Percentiles rank a stretch among this genome's conserved stretches.
Evolutionary conservation across 2,329 filamentous ascomycete species (phyloP).

Genomic region (Penicillium psychrosexuale): DNA sequence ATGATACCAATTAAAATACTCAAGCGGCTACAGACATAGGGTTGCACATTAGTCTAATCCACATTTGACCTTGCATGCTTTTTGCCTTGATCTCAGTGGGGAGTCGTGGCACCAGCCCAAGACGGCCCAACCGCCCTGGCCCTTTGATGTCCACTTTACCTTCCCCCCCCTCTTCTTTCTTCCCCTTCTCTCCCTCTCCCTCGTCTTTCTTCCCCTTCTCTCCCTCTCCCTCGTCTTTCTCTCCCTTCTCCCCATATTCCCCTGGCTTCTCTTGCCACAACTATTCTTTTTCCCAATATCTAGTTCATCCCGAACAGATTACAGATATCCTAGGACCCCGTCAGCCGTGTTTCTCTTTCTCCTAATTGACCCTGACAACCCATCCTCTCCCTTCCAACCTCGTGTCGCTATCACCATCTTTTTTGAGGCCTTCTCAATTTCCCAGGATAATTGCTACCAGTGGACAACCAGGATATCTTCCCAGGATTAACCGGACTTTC

Average conservation of each 20-base stretch:
- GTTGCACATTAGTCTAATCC: conserved; percentile 25
- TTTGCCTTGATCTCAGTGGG: conserved; percentile 30
- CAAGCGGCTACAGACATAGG: conserved; percentile 19
- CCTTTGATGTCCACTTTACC: conserved; percentile 30
- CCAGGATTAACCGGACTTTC: conserved; percentile 9
- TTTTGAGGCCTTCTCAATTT: conserved; percentile 9
- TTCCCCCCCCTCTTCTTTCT: conserved; percentile 27
- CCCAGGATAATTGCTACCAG: conserved; percentile 21
- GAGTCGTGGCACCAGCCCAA: conserved; percentile 46
- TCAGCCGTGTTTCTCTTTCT: conserved; percentile 3
- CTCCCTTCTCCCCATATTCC: conserved; percentile 5
- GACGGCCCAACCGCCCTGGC: conserved; percentile 36
- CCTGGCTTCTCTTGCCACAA: conserved; percentile 2
- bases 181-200: conserved; percentile 5
- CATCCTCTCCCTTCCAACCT: neutral
- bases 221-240: conserved; percentile 1
- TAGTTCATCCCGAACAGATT: conserved; percentile 2
- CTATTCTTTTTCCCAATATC: neutral
- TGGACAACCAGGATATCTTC: conserved; percentile 19
- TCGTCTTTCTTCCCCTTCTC: conserved; percentile 1
- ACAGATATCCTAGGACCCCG: neutral
- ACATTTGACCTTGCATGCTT: conserved; percentile 32
- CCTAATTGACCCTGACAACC: conserved; percentile 5
- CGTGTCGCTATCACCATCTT: conserved; percentile 1
- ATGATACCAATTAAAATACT: neutral